Conservation (phyloP, 768 basidiomycete genomes). For the Boletellus emodensis region DNA sequence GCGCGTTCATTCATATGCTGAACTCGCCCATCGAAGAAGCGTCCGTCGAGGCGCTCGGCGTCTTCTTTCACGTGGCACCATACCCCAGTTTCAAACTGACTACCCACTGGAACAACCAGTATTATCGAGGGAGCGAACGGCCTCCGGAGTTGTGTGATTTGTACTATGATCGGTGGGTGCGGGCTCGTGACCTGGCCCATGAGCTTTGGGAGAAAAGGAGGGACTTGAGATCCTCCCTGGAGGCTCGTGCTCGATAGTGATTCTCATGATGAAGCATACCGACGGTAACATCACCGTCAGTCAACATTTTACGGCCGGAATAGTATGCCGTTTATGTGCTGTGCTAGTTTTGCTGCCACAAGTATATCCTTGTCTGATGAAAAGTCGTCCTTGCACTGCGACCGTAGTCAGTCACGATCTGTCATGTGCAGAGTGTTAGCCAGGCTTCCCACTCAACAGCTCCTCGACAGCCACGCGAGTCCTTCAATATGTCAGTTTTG, state of each 20-base stretch:
- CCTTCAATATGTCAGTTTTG: conserved; percentile 34
- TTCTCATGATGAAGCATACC: too few species aligned
- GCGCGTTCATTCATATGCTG: neutral
- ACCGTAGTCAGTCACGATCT: too few species aligned
- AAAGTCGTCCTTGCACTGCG: too few species aligned
- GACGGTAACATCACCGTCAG: too few species aligned
- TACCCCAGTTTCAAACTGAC: conserved; percentile 2
- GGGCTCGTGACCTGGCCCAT: neutral
- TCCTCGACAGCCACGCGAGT: conserved; percentile 76
- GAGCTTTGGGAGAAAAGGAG: neutral
- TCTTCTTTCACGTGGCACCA: conserved; percentile 15
- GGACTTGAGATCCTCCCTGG: conserved; percentile 5
- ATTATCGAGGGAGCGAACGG: neutral
- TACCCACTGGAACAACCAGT: neutral
- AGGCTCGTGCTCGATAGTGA: neutral
- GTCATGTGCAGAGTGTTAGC: too few species aligned
- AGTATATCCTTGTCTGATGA: too few species aligned
- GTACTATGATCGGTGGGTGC: conserved; percentile 6
- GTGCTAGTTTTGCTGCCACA: too few species aligned
- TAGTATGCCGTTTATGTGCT: too few species aligned
- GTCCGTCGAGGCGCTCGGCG: conserved; percentile 9
- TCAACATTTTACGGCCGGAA: too few species aligned
- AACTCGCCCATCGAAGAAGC: conserved; percentile 6
- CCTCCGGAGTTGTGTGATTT: neutral
- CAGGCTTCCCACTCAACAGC: neutral